Base-by-base conservation (phyloP, 805 yeast species). In the Pichia deserticola region DNA sequence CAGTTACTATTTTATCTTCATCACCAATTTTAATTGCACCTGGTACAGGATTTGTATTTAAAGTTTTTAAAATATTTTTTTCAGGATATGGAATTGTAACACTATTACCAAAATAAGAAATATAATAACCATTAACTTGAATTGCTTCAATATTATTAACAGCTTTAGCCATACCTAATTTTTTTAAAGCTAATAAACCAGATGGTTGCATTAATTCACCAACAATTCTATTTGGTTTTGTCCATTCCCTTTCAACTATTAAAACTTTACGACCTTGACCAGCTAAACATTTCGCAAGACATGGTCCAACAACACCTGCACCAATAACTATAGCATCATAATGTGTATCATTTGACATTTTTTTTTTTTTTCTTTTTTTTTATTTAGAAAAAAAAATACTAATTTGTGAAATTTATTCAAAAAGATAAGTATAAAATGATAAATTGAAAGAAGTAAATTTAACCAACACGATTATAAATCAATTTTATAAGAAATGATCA, bases 221-320 rank as follows among this genome's bases (percentile, higher is more conserved):
- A 34, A 93, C 98, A 50, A 93, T 93, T 57, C 99, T 76, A 66
- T 93, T 97, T 2, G 99, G 99, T 65, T 81, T 85, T 25, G 79
- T 66, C 88, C 97, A 87, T 62, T 89, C 97, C 54, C 97, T 77
- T 64, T 93, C 99, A 15, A 85, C 72, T 25, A 85, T 74, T 47
- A 85, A 66, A 7, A 93, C 97, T 46, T 76, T 75, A 57, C 96
- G 76, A 34, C 98, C 98, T 61, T 87, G 95, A 58, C 92, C 77
- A 1, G 96, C 98, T 49, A 93, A 70, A 4, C 86, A 89, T 1
- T 89, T 85, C 41, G 97, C 97, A 20, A 92, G 75, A 49, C 92
- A 83, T 2, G 99, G 97, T 1, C 99, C 99, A 28, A 89, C 84
- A 25, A 92, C 96, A 49, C 99, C 99, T n/a, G 98, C 97, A n/a